Evolutionary conservation across 169 alveolate genomes (phyloP), one percentile per base, ranked within the genome.

Genomic region (Neospora caninum): DNA sequence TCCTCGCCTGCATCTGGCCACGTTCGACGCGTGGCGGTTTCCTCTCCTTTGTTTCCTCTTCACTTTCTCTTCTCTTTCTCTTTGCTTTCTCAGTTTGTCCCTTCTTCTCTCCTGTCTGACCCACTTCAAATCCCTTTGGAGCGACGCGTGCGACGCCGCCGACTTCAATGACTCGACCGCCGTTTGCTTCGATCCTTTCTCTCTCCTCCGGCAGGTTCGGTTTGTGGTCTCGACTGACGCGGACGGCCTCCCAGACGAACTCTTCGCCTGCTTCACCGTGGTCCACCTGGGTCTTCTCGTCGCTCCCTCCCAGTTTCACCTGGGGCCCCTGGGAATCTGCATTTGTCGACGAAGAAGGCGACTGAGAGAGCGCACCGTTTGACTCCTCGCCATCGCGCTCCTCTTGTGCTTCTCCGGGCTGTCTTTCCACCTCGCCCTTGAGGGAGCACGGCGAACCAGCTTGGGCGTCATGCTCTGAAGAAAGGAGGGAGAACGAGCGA

Each of bases 201-300:
- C 95, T 95, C 96, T 98, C 99, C 0, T 92, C 92, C n/a, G 94
- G 97, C 88, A 96, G 96, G 92, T 97, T 97, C 4, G 99, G 99
- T 88, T 98, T 98, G 88, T 98, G 99, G 95, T 98, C 99, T 73
- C 95, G 91, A 25, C 98, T 95, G 91, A 92, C 80, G 43, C 95
- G 84, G 70, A 64, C 64, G 34, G 95, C 91, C 45, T n/a, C 78
- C 86, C 43, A 49, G 22, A 49, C 70, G 1, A 1, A 10, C 53
- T 18, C 91, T 10, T 88, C 93, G 58, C 69, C 93, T 7, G 42
- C 93, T 22, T 36, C 80, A 49, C 45, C 25, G 29, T 58, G 36
- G 0, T 6, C 69, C 18, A 25, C 88, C 42, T n/a, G 45, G n/a
- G 88, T 36, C 70, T 38, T 42, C 34, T 49, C 73, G 42, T 27